Evolutionary conservation across 139 green algal genomes (phyloP).

Genomic region (Chlorella sp.): DNA sequence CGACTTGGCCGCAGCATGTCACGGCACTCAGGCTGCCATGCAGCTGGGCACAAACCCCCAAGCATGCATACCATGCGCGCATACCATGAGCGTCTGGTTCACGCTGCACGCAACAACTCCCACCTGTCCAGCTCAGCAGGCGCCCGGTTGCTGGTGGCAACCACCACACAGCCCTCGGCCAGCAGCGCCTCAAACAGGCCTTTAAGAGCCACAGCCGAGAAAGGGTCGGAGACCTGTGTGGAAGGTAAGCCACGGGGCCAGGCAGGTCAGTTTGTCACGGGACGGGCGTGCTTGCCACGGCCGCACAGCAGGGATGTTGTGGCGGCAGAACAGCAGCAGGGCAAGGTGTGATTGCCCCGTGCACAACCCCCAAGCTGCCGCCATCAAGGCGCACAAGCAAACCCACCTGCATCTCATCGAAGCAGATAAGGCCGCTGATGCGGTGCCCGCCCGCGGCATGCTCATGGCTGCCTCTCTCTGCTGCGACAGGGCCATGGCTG

Average conservation of each 20-base stretch:
- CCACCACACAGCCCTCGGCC: slow-evolving; percentile 42
- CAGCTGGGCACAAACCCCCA: too few relatives aligned
- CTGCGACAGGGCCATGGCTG: background rate
- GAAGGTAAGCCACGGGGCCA: background rate
- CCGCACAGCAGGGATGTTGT: background rate
- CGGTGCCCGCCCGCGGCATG: slow-evolving; percentile 41
- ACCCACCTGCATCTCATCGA: slow-evolving; percentile 84
- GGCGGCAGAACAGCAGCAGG: background rate
- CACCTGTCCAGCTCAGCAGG: slow-evolving; percentile 43
- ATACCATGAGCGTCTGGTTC: too few relatives aligned
- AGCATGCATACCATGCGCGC: too few relatives aligned
- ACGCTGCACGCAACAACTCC: too few relatives aligned
- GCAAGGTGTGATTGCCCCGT: too few relatives aligned
- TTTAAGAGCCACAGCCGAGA: slow-evolving; percentile 74
- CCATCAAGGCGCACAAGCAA: too few relatives aligned
- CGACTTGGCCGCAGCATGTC: too few relatives aligned
- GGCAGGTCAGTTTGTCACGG: background rate
- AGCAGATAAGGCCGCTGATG: slow-evolving; percentile 68
- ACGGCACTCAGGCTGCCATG: too few relatives aligned
- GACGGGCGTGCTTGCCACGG: background rate
- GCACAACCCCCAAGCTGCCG: too few relatives aligned
- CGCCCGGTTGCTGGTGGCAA: slow-evolving; percentile 50
- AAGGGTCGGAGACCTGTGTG: slow-evolving; percentile 41
- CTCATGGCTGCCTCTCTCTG: slow-evolving; percentile 8
- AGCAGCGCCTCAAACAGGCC: slow-evolving; percentile 53